These are phyloP conservation scores for Corrigiola litoralis DNA, from an alignment of 179 eudicot species.

Conservation along the genomic window DNA sequence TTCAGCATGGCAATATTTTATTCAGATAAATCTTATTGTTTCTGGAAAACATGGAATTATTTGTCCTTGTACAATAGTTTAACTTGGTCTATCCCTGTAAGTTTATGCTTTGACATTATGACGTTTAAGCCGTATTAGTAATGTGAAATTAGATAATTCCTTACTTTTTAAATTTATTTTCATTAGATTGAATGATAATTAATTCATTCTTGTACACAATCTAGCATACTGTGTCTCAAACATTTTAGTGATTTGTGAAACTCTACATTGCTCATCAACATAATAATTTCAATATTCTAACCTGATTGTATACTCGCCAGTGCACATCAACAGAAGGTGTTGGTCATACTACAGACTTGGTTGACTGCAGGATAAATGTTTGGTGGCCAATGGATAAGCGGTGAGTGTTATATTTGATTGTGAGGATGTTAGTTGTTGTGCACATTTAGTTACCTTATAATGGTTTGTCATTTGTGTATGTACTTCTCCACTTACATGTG, in stretches of 20 bases:
- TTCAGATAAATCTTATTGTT: background rate
- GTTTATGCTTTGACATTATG: background rate
- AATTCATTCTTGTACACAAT: too few species aligned
- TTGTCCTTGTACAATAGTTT: background rate
- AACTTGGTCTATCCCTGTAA: background rate
- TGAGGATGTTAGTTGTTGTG: background rate
- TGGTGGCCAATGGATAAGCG: conserved; percentile 98
- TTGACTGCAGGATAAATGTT: conserved; percentile 73
- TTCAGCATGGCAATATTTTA: background rate
- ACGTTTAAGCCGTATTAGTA: too few species aligned
- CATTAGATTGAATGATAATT: too few species aligned
- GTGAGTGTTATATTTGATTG: conserved; percentile 40
- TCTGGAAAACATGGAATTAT: background rate
- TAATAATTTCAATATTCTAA: background rate
- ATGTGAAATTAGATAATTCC: too few species aligned
- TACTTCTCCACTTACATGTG: too few species aligned
- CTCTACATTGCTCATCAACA: background rate
- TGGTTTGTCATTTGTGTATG: too few species aligned
- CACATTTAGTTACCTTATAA: too few species aligned
- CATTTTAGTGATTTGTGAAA: too few species aligned
- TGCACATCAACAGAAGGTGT: conserved; percentile 57
- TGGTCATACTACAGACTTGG: conserved; percentile 56
- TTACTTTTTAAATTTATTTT: too few species aligned
- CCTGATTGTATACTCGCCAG: conserved; percentile 33
- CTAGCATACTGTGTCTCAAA: too few species aligned